Base-by-base conservation (phyloP, 306 rosid genomes). In the Arachis hypogaea region DNA sequence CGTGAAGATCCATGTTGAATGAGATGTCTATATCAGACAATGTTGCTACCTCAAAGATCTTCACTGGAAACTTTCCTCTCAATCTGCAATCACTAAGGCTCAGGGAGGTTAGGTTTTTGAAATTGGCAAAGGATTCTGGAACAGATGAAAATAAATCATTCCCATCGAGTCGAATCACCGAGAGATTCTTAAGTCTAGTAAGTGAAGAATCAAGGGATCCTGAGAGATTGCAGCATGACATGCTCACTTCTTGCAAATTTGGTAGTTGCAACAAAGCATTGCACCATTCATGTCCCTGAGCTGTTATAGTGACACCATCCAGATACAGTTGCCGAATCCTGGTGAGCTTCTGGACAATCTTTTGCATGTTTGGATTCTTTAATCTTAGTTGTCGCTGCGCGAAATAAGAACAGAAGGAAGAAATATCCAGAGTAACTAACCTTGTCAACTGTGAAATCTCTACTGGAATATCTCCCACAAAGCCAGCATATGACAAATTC, bases 201-300 rank as follows among this genome's bases (percentile, higher is more conserved):
- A 79, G 45, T 8, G 79, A 78, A 63, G 63, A 1, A 76, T 76
- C 54, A 49, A 86, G 59, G 29, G 87, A 82, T 42, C 85, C 83
- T 0, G 73, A 74, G 14, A 86, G 85, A 55, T 33, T 10, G 76
- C 85, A 81, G 30, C 3, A 0, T n/a, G 74, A 38, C 82, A 86
- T 70, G 64, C 85, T 83, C 68, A 83, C 40, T n/a, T 75, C 84
- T 14, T 62, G 59, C 1, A 83, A 71, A 12, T 46, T 57, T 42
- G n/a, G 63, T 14, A 83, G 7, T 1, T 2, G 56, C 30, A 75
- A 67, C 44, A 85, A 14, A 5, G 80, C 78, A 9, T 59, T 41
- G 40, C 88, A 5, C 97, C 97, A 87, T n/a, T 81, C 69, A 2
- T 69, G 16, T 29, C 87, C 88, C n/a, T 1, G 12, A 2, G 77